Evolutionary conservation across 345 rosid genomes (phyloP), one percentile per base, ranked within the genome.

Genomic region (Salix exigua): DNA sequence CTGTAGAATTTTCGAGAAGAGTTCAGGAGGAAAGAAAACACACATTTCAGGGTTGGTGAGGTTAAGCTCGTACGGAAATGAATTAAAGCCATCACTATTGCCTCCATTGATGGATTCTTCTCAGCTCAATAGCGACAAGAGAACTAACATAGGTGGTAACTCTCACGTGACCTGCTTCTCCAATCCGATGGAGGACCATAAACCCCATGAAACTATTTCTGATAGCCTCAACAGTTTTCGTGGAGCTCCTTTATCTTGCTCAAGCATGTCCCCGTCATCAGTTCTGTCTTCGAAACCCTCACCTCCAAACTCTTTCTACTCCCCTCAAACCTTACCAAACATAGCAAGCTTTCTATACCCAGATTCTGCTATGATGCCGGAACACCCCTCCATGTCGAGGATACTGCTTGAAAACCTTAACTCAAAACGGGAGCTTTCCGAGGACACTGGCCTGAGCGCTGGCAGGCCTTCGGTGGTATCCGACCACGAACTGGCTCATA

Each of bases 81-180:
- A 75, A 42, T 67, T 82, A 0, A 76, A 64, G 62, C 81, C 87
- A 33, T 48, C 83, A 6, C 38, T 73, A 25, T 79, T 87, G 77
- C 97, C 94, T 86, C 91, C 88, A 65, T 67, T 91, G 60, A 85
- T 83, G 89, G 97, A 91, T 79, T 85, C 89, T 40, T 85, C 91
- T 35, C 86, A 85, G 16, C 66, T 79, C 75, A 68, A 73, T 71
- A 78, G 61, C 55, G 73, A 61, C 6, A 73, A 40, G 30, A 21
- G 73, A 48, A 55, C 70, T 6, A 71, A 30, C 26, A 75, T 1
- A 7, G 51, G 83, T 8, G 75, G 80, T 75, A 65, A 81, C 5
- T 80, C 87, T 42, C 88, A 89, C 77, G 83, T 80, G 77, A 44
- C 80, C 83, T 80, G 83, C 77, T 80, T 80, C 83, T 80, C 83